Percentiles rank a stretch among this genome's conserved stretches.
Conservation (phyloP, 108 stramenopile species). For the Hondaea fermentalgiana region DNA sequence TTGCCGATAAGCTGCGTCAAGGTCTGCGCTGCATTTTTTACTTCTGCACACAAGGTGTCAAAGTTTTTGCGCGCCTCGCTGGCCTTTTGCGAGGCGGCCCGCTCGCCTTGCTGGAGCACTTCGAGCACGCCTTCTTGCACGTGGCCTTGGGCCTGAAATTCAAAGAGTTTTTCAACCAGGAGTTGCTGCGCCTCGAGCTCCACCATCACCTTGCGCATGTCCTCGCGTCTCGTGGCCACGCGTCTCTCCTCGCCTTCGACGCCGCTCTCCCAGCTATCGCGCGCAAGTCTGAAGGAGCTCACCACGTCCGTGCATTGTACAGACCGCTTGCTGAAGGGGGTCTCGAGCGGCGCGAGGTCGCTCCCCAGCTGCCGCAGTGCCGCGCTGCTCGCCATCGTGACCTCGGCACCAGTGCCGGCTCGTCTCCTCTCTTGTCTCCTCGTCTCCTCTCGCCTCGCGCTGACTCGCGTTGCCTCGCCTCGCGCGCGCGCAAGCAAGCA, state of each 20-base stretch:
- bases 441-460: no score
- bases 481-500: no score
- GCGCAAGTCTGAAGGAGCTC: not conserved
- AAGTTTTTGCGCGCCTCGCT: not conserved
- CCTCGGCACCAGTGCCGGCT: no score
- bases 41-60: not conserved
- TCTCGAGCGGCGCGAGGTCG: not conserved
- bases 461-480: no score
- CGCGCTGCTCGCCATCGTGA: not conserved
- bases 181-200: conserved; percentile 1
- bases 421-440: no score
- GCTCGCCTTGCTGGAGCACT: not conserved
- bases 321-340: not conserved
- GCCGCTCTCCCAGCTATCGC: not conserved
- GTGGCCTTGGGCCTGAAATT: not conserved
- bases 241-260: not conserved
- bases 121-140: not conserved
- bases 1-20: not conserved
- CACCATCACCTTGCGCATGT: not conserved
- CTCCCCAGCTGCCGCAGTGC: not conserved
- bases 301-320: not conserved
- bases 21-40: not conserved
- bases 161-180: not conserved
- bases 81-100: not conserved
- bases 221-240: not conserved